These are phyloP conservation scores for Trichoderma sp. DNA, from an alignment of 2,329 filamentous ascomycete species.

Conservation along the genomic window DNA sequence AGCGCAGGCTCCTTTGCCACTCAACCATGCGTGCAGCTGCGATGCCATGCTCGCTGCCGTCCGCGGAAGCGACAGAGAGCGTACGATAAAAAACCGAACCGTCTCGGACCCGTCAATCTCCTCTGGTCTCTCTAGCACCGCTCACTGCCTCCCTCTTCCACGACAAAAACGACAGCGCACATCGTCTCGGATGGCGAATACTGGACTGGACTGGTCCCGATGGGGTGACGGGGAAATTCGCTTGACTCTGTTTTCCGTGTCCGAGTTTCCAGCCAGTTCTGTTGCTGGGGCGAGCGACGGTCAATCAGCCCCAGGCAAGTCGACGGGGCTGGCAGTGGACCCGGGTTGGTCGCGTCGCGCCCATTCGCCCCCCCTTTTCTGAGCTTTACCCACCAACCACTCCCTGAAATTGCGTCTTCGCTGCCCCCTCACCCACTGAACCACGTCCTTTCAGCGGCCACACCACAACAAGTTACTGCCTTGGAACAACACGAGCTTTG, in stretches of 20 bases:
- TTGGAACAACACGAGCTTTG: constrained; percentile 18
- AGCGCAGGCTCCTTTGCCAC: background rate
- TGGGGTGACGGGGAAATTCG: constrained; percentile 16
- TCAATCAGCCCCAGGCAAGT: constrained; percentile 18
- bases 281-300: constrained; percentile 12
- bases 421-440: constrained; percentile 23
- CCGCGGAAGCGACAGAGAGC: constrained; percentile 4
- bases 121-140: background rate
- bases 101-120: background rate
- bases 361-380: constrained; percentile 21
- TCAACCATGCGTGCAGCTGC: constrained; percentile 14
- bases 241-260: constrained; percentile 5
- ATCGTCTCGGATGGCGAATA: constrained; percentile 13
- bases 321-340: constrained; percentile 24
- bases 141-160: background rate
- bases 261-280: background rate
- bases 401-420: constrained; percentile 28
- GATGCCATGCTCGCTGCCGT: background rate
- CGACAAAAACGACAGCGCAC: background rate
- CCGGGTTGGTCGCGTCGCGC: constrained; percentile 26
- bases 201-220: background rate
- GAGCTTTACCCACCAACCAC: constrained; percentile 24
- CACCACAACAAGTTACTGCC: constrained; percentile 20
- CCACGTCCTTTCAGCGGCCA: constrained; percentile 21
- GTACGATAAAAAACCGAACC: constrained; percentile 2